Evolutionary conservation across 192 early-diverging fungal genomes (phyloP).

Genomic region (Coemansia sp.): DNA sequence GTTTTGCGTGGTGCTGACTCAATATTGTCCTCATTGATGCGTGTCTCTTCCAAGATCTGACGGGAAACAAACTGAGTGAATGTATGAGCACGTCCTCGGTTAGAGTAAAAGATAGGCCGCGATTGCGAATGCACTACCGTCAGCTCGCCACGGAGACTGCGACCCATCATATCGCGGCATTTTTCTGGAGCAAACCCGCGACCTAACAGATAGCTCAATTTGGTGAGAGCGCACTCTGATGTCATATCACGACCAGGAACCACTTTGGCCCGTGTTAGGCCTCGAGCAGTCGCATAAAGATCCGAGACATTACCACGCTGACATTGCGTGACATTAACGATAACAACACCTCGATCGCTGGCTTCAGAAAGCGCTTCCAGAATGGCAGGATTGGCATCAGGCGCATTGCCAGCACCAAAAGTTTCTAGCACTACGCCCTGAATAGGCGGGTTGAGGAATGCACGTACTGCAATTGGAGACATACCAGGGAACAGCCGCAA

Average conservation of each 20-base stretch:
- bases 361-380: constrained; percentile 82
- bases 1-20: constrained; percentile 22
- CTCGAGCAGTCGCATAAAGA: constrained; percentile 86
- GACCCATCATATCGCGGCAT: constrained; percentile 77
- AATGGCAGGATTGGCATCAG: constrained; percentile 81
- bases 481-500: constrained; percentile 94
- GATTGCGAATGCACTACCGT: constrained; percentile 57
- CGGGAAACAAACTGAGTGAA: constrained; percentile 52
- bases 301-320: constrained; percentile 80
- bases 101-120: constrained; percentile 43
- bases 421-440: constrained; percentile 93
- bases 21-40: constrained; percentile 35
- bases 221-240: constrained; percentile 92
- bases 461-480: constrained; percentile 77
- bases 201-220: constrained; percentile 89
- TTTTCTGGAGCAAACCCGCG: constrained; percentile 61
- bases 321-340: constrained; percentile 96
- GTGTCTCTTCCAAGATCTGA: constrained; percentile 51
- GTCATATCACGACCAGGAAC: constrained; percentile 94
- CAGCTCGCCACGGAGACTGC: constrained; percentile 89
- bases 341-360: constrained; percentile 87
- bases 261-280: constrained; percentile 73
- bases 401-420: constrained; percentile 96
- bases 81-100: constrained; percentile 35
- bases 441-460: constrained; percentile 82